phyloP scores from a whole-genome alignment of 108 stramenopile species.

The Mediolabrus comicus region DNA sequence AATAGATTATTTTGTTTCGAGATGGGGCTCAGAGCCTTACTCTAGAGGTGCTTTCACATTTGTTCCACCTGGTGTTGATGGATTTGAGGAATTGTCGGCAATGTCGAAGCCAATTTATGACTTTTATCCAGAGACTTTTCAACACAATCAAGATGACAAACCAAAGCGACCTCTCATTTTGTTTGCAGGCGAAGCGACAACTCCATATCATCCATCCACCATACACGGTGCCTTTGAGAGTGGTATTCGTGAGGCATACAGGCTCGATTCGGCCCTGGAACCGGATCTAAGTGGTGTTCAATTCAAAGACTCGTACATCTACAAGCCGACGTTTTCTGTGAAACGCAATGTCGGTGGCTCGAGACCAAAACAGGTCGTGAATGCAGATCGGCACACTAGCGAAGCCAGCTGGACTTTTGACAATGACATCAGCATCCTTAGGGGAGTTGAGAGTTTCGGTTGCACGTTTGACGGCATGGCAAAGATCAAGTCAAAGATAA shows the following conservation, averaged over 20 bases:
- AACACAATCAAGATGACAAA: not conserved
- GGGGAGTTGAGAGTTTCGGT: slow-evolving; percentile 39
- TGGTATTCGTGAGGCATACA: slow-evolving; percentile 90
- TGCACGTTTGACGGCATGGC: slow-evolving; percentile 4
- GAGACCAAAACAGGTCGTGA: not conserved
- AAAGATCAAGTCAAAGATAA: slow-evolving; percentile 37
- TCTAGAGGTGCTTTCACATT: slow-evolving; percentile 71
- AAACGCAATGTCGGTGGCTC: slow-evolving; percentile 4
- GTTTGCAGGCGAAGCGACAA: slow-evolving; percentile 96
- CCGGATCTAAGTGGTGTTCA: slow-evolving; percentile 51
- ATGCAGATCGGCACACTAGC: not conserved
- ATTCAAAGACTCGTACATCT: slow-evolving; percentile 64
- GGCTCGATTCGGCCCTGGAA: slow-evolving; percentile 68
- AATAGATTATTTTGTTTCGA: slow-evolving; percentile 69
- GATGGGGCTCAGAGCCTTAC: slow-evolving; percentile 77
- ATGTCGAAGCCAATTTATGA: slow-evolving; percentile 66
- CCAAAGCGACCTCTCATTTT: slow-evolving; percentile 57
- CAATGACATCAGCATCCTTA: slow-evolving; percentile 32
- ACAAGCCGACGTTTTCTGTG: slow-evolving; percentile 63
- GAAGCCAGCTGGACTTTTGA: slow-evolving; percentile 7
- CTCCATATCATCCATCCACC: slow-evolving; percentile 89
- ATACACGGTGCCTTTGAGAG: slow-evolving; percentile 90
- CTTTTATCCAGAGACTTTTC: slow-evolving; percentile 19
- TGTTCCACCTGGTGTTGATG: slow-evolving; percentile 77
- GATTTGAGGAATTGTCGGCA: slow-evolving; percentile 44